Base-by-base conservation (phyloP, 495 filamentous ascomycete species). In the Neurospora tetrasperma region DNA sequence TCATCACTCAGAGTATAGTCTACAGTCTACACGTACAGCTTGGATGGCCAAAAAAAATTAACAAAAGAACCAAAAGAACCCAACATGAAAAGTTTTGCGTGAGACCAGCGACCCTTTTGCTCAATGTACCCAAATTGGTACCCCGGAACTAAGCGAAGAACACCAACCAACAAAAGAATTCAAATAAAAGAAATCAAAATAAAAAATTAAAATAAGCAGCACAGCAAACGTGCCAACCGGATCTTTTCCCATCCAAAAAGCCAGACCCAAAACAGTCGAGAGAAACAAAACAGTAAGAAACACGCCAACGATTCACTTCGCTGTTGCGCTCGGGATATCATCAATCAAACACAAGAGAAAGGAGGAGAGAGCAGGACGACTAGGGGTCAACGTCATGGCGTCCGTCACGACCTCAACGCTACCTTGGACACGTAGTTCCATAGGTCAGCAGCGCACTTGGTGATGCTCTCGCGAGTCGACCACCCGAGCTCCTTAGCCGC, bases 401-500 rank as follows among this genome's bases (percentile, higher is more conserved):
- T 35, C 54, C 23, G 27, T 62, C 27, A 66, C 14, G 69, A 31
- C 23, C 27, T 71, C 23, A 43, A n/a, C 70, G 27, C 27, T 8
- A 66, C 54, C 54, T 66, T 66, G 54, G 73, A 44, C 43, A 78
- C 75, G 72, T 75, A 78, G 71, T 78, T 80, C 78, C 78, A 80
- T 70, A 80, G 69, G 48, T 77, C 75, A 27, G 68, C 70, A 23
- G 78, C 78, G 59, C 78, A 77, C 71, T 76, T 70, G 40, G 70
- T 44, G 43, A 80, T 48, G 40, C 68, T 75, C 73, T 77, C 75
- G 23, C 71, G 70, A 43, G 78, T 73, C 20, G 54, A 72, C 80
- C 80, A 81, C 38, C 74, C 78, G 39, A 81, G 73, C 71, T 81
- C 79, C 46, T 70, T 69, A 59, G 41, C 42, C 20, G 80, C 79